Base-by-base conservation (phyloP, 768 basidiomycete species). In the Suillus placidus region DNA sequence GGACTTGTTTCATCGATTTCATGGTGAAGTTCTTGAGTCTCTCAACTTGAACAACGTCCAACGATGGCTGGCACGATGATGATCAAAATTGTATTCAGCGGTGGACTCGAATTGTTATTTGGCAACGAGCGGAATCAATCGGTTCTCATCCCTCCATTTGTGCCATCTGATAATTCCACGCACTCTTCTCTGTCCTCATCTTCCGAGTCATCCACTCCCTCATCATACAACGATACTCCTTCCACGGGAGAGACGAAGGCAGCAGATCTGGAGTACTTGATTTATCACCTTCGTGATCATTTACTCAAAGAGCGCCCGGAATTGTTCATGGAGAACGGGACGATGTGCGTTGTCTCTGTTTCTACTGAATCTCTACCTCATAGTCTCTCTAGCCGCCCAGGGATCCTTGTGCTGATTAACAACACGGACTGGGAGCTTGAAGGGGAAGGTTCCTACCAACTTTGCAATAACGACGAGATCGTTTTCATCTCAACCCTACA, bases 361-460 rank as follows among this genome's bases (percentile, higher is more conserved):
- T 45, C 20, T 52, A 30, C 37, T 35, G 35, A 18, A 34, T 14
- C 40, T 26, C 35, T 51, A 64, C 16, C 43, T 66, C 10, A 71
- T 26, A 4, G 18, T 58, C n/a, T 13, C 45, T 38, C 1, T 72
- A 97, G 97, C 45, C 95, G 97, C 10, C 97, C 97, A 0, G 97
- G 97, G 0, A 97, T 99, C 43, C 82, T 99, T 4, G 97, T 99
- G 4, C 82, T 99, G n/a, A 87, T 99, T 62, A 99, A 99, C 72
- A 93, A 97, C 71, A 93, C 93, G 1, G 97, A 99, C 71, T 98
- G 97, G 97, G 96, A 99, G 77, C 82, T 99, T 7, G 97, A 98
- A 75, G 95, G 94, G 40, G 97, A 98, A 76, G 89, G 93, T 26
- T 89, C 92, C 7, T 97, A 97, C 74, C 81, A 79, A 67, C 79